phyloP scores from a whole-genome alignment of 2,329 filamentous ascomycete species.

The Laburnicola sp. region DNA sequence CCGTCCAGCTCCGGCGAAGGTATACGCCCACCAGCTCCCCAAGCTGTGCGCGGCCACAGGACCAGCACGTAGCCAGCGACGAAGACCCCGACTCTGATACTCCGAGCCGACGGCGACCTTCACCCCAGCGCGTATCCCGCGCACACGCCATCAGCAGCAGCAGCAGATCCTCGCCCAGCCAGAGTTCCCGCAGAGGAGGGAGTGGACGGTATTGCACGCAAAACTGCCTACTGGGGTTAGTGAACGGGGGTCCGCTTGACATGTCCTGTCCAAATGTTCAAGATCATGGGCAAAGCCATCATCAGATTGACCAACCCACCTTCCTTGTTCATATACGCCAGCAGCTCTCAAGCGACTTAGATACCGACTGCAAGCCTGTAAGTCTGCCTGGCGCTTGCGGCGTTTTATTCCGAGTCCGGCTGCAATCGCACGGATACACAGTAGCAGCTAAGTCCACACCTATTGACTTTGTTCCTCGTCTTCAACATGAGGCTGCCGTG shows the following conservation, averaged over 20 bases:
- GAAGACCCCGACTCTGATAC: constrained; percentile 15
- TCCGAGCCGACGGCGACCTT: constrained; percentile 12
- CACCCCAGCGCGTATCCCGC: constrained; percentile 5
- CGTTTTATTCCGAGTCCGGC: constrained; percentile 47
- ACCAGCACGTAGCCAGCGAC: constrained; percentile 10
- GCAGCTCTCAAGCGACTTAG: constrained; percentile 20
- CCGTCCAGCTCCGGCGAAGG: constrained; percentile 16
- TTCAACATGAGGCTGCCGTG: constrained; percentile 21
- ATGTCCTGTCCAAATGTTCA: constrained; percentile 43
- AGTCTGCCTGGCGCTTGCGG: constrained; percentile 40
- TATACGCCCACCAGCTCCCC: background rate
- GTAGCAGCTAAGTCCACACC: constrained; percentile 50
- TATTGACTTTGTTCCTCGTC: constrained; percentile 18
- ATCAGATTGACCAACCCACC: constrained; percentile 34
- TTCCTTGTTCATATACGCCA: constrained; percentile 38
- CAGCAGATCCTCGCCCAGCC: background rate
- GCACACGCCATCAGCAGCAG: constrained; percentile 7
- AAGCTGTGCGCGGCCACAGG: constrained; percentile 12
- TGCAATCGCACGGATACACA: constrained; percentile 37
- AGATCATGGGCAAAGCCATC: constrained; percentile 35
- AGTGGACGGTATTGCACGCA: constrained; percentile 21
- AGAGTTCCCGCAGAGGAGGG: constrained; percentile 6
- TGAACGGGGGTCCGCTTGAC: constrained; percentile 17
- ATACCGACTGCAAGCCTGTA: constrained; percentile 31
- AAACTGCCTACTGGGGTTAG: constrained; percentile 19